Percentiles rank a stretch among this genome's conserved stretches.
phyloP scores from a whole-genome alignment of 2,329 filamentous ascomycete genomes.

The Colletotrichum gloeosporioides region DNA sequence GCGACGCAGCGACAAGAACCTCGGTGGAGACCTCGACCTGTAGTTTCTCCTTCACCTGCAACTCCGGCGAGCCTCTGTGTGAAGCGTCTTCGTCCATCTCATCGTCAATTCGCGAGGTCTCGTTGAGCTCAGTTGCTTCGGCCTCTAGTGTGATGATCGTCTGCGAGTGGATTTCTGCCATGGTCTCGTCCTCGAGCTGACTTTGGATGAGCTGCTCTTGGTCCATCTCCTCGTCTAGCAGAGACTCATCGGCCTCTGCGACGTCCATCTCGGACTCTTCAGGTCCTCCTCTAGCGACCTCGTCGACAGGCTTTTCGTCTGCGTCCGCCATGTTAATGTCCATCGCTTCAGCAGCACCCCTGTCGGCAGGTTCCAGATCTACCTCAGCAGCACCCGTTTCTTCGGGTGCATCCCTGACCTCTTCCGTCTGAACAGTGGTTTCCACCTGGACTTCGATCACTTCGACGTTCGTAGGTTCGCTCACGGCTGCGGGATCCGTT shows the following conservation, averaged over 20 bases:
- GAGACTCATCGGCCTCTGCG: slow-evolving; percentile 14
- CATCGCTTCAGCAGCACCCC: background rate
- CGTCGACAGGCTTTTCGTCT: slow-evolving; percentile 7
- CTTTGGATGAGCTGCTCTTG: background rate
- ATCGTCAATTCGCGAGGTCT: background rate
- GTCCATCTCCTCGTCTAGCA: background rate
- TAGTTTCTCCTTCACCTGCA: background rate
- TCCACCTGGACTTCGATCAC: background rate
- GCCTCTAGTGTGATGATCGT: background rate
- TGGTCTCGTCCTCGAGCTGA: slow-evolving; percentile 25
- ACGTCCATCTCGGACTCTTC: slow-evolving; percentile 1
- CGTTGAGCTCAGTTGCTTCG: background rate
- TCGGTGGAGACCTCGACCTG: background rate
- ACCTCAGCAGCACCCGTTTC: background rate
- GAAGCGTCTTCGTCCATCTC: background rate
- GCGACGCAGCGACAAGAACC: background rate
- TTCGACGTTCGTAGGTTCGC: background rate
- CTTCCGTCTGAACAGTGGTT: background rate
- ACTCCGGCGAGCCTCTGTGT: background rate
- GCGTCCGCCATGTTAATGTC: slow-evolving; percentile 15
- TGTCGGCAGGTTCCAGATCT: background rate
- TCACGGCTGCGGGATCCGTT: background rate
- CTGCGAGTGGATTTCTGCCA: slow-evolving; percentile 40
- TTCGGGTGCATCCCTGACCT: background rate
- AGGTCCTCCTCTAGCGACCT: background rate